Base-by-base conservation (phyloP, 495 filamentous ascomycete genomes). In the Neurospora terricola region DNA sequence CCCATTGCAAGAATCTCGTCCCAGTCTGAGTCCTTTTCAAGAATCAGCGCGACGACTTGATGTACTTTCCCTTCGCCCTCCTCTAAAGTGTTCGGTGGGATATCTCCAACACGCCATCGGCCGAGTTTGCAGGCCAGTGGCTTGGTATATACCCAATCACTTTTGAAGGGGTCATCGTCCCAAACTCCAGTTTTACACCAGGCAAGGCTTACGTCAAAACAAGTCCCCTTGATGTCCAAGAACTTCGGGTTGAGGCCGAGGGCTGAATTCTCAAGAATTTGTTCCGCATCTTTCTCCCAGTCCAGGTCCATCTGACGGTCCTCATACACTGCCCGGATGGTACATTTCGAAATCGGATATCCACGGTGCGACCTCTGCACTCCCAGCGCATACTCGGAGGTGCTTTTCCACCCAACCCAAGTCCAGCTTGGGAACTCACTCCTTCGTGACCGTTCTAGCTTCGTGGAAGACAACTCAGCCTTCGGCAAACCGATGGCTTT, bases 61-160 rank as follows among this genome's bases (percentile, higher is more conserved):
- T 62, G 27, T 34, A 34, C 27, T 4, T 9, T 62, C 7, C 54
- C 27, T 18, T 8, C 54, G 7, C 5, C 54, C 23, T 62, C 3
- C 6, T 34, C 54, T 18, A 62, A 62, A 3, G 54, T 62, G 2
- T 62, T 34, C 14, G 54, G 54, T 62, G 54, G 54, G 11, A 62
- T 5, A 0, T 30, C 3, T 8, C 4, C 4, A 16, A 30, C 8
- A 2, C 2, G 0, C 12, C 5, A 7, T 3, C 0, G 0, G 5
- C 5, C n/a, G n/a, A n/a, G n/a, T 16, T 12, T 9, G 12, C 1
- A 62, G 23, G 23, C 5, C 27, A 62, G 23, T 6, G 54, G 54
- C 12, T 62, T 6, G 1, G 23, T 62, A 16, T 30, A 62, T 0
- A 16, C 6, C 54, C 54, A 62, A 8, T 5, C 23, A 1, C 23